phyloP scores from a whole-genome alignment of 139 green algal species.

The Coelastrella sp. region DNA sequence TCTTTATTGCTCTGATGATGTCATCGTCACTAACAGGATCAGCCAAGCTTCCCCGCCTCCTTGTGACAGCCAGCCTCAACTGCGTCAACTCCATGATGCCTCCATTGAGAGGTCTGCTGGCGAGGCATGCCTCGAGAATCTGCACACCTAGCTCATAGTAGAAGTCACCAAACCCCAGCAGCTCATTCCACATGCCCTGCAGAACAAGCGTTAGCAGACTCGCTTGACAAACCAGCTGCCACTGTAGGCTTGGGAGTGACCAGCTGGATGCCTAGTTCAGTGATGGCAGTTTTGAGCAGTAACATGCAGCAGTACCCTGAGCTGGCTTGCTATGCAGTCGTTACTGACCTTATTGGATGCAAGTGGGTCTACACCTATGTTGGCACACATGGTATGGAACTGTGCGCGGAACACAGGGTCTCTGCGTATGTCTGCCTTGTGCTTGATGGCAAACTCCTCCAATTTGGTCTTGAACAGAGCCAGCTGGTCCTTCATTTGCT shows the following conservation, averaged over 20 bases:
- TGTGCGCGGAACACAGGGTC: slow-evolving; percentile 92
- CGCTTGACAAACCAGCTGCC: neutral
- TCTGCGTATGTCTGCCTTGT: slow-evolving; percentile 89
- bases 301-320: too few species aligned
- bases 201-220: neutral
- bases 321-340: too few species aligned
- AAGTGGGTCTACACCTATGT: slow-evolving; percentile 95
- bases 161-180: slow-evolving; percentile 94
- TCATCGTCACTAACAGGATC: slow-evolving; percentile 82
- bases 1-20: slow-evolving; percentile 80
- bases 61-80: slow-evolving; percentile 45
- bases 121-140: slow-evolving; percentile 87
- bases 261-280: too few species aligned
- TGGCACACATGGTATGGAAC: slow-evolving; percentile 98
- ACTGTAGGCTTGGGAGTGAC: neutral
- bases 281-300: too few species aligned
- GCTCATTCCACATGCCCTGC: slow-evolving; percentile 87
- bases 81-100: slow-evolving; percentile 83
- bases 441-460: slow-evolving; percentile 93
- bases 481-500: slow-evolving; percentile 80
- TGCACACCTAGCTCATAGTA: slow-evolving; percentile 97
- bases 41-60: slow-evolving; percentile 63
- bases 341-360: slow-evolving; percentile 88
- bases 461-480: slow-evolving; percentile 68
- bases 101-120: slow-evolving; percentile 75